Conservation (phyloP, 2,329 filamentous ascomycete species). For the Fusarium citri region DNA sequence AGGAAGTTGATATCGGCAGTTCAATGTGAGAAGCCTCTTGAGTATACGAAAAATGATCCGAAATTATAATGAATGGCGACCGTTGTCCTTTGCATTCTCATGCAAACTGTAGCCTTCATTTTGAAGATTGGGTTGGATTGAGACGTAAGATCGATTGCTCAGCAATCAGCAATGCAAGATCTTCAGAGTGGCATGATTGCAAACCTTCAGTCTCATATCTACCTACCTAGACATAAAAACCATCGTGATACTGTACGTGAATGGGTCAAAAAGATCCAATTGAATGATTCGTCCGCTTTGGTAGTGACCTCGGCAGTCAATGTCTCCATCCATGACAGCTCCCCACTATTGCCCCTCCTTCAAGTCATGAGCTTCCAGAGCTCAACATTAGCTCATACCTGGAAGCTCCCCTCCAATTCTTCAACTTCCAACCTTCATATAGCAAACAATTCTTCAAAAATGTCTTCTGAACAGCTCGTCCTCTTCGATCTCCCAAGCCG, state of each 20-base stretch:
- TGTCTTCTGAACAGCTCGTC: slow-evolving; percentile 56
- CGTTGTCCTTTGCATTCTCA: not conserved
- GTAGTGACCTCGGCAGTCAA: not conserved
- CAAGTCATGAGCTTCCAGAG: slow-evolving; percentile 8
- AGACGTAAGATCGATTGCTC: not conserved
- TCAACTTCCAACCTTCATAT: not conserved
- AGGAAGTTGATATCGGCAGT: not conserved
- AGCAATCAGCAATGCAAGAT: not conserved
- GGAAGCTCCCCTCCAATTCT: not conserved
- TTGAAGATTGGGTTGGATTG: not conserved
- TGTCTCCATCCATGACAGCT: slow-evolving; percentile 1
- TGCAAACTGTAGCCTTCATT: not conserved
- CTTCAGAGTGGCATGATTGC: no score
- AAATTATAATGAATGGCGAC: not conserved
- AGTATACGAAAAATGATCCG: not conserved
- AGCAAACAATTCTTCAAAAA: slow-evolving; percentile 13
- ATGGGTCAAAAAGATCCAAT: not conserved
- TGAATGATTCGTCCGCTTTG: not conserved
- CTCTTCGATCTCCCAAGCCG: slow-evolving; percentile 73
- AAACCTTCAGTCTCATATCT: not conserved
- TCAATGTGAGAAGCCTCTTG: not conserved
- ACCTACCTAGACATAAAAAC: not conserved
- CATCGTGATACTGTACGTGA: not conserved
- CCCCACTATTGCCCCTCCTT: slow-evolving; percentile 35
- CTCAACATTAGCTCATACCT: slow-evolving; percentile 1